Conservation (phyloP, 176 grass and related monocot species). For the Rhynchospora tenuis region DNA sequence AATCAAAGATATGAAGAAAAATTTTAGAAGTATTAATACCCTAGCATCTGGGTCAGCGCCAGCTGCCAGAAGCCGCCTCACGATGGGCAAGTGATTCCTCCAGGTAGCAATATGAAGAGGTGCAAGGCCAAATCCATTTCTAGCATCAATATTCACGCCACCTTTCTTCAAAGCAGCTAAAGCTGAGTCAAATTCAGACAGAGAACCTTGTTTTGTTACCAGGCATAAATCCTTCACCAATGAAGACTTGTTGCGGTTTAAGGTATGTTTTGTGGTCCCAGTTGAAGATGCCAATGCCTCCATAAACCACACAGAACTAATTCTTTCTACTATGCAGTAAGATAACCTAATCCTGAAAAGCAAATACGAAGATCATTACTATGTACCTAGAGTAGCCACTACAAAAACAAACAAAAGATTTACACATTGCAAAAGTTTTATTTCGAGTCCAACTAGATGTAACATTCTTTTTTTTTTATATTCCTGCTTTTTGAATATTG, state of each 20-base stretch:
- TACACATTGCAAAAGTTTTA: background rate
- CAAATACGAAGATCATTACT: background rate
- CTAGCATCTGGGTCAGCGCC: conserved; percentile 96
- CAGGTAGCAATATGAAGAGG: conserved; percentile 94
- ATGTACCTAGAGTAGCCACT: background rate
- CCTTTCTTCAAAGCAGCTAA: conserved; percentile 72
- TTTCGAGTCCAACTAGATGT: background rate
- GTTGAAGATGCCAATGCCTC: conserved; percentile 47
- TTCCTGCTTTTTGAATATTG: background rate
- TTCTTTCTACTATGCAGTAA: background rate
- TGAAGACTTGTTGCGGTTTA: conserved; percentile 52
- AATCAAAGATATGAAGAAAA: background rate
- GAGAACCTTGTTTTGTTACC: conserved; percentile 79
- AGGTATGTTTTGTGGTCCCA: conserved; percentile 52
- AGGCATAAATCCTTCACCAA: conserved; percentile 75
- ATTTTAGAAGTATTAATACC: conserved; percentile 38
- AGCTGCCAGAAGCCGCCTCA: conserved; percentile 64
- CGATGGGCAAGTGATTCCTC: conserved; percentile 92
- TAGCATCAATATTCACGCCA: conserved; percentile 64
- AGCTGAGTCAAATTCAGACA: conserved; percentile 81
- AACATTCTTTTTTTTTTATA: background rate
- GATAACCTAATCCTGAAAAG: conserved; percentile 4
- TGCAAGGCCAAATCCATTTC: conserved; percentile 92
- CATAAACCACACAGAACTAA: conserved; percentile 33
- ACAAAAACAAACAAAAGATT: background rate